Evolutionary conservation across 352 stramenopile species (phyloP).

Genomic region (Phytophthora hybrid): DNA sequence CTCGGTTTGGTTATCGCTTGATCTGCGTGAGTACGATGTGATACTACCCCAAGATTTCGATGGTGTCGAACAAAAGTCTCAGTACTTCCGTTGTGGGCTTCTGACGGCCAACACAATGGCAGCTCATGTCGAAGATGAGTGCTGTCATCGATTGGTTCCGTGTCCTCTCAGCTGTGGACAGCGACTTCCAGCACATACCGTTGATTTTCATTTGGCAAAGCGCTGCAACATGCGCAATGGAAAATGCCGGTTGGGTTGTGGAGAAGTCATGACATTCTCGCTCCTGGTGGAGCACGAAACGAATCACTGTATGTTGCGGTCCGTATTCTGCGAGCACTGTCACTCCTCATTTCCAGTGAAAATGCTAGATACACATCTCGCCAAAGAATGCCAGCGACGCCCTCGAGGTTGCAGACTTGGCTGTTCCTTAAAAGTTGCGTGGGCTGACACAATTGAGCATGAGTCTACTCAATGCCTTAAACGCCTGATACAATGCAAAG

Average conservation of each 20-base stretch:
- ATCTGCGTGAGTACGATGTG: constrained; percentile 55
- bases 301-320: constrained; percentile 47
- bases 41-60: constrained; percentile 8
- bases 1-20: constrained; percentile 55
- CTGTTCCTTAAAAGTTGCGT: constrained; percentile 42
- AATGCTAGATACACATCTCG: constrained; percentile 47
- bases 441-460: constrained; percentile 37
- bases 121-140: constrained; percentile 49
- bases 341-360: constrained; percentile 40
- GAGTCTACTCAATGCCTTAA: constrained; percentile 65
- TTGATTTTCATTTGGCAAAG: constrained; percentile 56
- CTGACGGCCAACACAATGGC: constrained; percentile 1
- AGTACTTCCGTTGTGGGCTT: constrained; percentile 30
- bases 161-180: constrained; percentile 79
- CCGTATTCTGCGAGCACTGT: constrained; percentile 66
- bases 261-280: constrained; percentile 52
- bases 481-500: constrained; percentile 59
- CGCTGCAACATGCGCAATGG: constrained; percentile 73
- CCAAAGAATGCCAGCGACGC: constrained; percentile 42
- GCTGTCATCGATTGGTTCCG: constrained; percentile 54
- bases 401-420: constrained; percentile 64
- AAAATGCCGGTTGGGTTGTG: constrained; percentile 67
- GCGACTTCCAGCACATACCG: constrained; percentile 44
- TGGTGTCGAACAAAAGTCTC: neutral
- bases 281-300: constrained; percentile 66